A percentile compares a stretch with the other conserved stretches of the same genome.
Evolutionary conservation across 2,329 filamentous ascomycete genomes (phyloP).

Genomic region (Colletotrichum scovillei): DNA sequence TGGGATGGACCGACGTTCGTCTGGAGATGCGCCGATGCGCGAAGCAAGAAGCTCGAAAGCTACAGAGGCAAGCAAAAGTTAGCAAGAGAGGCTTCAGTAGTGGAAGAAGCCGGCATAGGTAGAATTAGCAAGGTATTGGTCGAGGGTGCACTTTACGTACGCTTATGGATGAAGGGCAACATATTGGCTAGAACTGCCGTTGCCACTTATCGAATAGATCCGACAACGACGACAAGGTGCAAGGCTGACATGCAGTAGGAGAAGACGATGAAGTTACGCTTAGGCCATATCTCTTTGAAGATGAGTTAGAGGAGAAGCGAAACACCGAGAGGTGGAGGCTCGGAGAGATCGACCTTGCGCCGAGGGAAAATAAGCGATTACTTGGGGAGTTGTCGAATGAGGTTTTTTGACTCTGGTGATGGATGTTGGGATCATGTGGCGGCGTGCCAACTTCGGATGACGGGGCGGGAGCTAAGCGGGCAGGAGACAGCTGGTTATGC

Average conservation of each 20-base stretch:
- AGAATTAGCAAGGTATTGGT: background rate
- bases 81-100: slow-evolving; percentile 11
- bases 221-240: background rate
- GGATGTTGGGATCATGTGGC: background rate
- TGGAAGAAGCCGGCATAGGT: background rate
- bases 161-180: slow-evolving; percentile 44
- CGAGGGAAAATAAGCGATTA: background rate
- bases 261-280: background rate
- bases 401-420: background rate
- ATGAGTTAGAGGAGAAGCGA: background rate
- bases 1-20: slow-evolving; percentile 54
- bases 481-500: background rate
- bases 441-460: background rate
- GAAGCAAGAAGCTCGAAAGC: slow-evolving; percentile 57
- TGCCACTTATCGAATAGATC: background rate
- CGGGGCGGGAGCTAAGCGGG: background rate
- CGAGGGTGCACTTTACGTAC: slow-evolving; percentile 32
- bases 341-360: background rate
- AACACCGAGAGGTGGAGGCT: background rate
- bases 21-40: slow-evolving; percentile 55
- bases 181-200: slow-evolving; percentile 33
- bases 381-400: background rate
- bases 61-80: slow-evolving; percentile 37
- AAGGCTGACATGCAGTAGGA: background rate
- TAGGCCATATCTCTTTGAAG: background rate